A percentile compares a stretch with the other conserved stretches of the same genome.
phyloP scores from a whole-genome alignment of 805 yeast species.

The Metschnikowia anglica region DNA sequence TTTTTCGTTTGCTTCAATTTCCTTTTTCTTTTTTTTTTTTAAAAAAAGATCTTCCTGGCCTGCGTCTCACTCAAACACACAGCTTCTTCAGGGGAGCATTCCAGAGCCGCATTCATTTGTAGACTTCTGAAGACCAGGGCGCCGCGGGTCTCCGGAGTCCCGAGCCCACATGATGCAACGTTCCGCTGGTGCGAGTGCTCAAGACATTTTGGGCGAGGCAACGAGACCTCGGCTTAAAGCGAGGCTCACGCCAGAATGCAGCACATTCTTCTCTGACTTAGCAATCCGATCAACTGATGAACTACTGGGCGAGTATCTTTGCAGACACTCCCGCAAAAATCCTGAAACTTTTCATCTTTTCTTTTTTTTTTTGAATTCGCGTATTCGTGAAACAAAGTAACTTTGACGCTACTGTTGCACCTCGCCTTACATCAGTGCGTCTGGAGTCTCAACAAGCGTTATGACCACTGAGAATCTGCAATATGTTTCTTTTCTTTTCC shows the following conservation, averaged over 20 bases:
- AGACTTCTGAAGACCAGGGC: neutral
- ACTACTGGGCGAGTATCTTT: too few relatives aligned
- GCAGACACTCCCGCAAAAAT: too few relatives aligned
- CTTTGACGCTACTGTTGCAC: neutral
- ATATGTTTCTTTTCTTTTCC: slow-evolving; percentile 4
- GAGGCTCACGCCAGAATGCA: neutral
- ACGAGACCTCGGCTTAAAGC: neutral
- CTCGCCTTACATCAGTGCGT: slow-evolving; percentile 3
- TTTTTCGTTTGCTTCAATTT: too few relatives aligned
- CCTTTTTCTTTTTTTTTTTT: neutral
- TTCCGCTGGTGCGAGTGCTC: neutral
- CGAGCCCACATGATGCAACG: neutral
- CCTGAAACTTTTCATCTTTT: too few relatives aligned
- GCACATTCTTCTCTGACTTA: neutral
- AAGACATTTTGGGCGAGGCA: neutral
- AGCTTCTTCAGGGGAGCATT: neutral
- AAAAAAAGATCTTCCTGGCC: neutral
- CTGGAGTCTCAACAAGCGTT: slow-evolving; percentile 5
- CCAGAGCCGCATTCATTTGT: neutral
- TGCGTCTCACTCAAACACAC: neutral
- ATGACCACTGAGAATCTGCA: slow-evolving; percentile 7
- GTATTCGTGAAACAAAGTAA: neutral
- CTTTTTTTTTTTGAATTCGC: neutral
- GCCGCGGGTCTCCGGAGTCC: neutral
- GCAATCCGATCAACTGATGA: too few relatives aligned